Evolutionary conservation across 352 stramenopile species (phyloP).

Genomic region (Pythium oligandrum): DNA sequence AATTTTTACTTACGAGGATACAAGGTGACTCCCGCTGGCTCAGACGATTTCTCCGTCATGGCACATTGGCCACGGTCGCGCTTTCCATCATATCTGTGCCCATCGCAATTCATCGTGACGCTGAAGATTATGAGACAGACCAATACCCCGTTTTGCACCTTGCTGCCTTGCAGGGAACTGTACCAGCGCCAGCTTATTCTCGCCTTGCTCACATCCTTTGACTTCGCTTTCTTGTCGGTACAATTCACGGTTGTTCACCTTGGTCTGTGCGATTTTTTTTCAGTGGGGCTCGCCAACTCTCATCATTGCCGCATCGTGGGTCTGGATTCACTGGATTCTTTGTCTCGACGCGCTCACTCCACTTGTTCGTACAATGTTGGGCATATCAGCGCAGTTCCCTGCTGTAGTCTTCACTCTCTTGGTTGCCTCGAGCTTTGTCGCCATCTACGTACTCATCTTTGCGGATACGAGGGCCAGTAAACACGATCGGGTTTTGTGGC

Average conservation of each 20-base stretch:
- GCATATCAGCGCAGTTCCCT: neutral
- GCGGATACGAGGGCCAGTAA: slow-evolving; percentile 3
- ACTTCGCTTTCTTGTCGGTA: slow-evolving; percentile 15
- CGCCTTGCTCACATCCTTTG: slow-evolving; percentile 13
- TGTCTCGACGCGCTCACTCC: slow-evolving; percentile 11
- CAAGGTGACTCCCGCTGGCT: too few species aligned
- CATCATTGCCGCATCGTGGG: slow-evolving; percentile 4
- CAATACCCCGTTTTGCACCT: neutral
- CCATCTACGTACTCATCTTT: slow-evolving; percentile 11
- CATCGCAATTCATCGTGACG: neutral
- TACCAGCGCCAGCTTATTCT: slow-evolving; percentile 13
- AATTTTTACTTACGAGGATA: too few species aligned
- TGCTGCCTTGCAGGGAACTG: slow-evolving; percentile 6
- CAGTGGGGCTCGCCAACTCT: slow-evolving; percentile 2
- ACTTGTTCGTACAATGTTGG: slow-evolving; percentile 1
- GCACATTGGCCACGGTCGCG: too few species aligned
- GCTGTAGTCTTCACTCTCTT: slow-evolving; percentile 1
- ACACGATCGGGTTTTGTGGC: slow-evolving; percentile 7
- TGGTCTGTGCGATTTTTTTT: slow-evolving; percentile 15
- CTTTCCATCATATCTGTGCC: too few species aligned
- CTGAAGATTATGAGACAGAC: neutral
- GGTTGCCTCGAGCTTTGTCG: neutral
- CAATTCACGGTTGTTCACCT: slow-evolving; percentile 14
- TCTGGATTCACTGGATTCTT: slow-evolving; percentile 12
- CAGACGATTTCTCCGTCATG: too few species aligned